Base-by-base conservation (phyloP, 2,329 filamentous ascomycete species). In the Verticillium isaacii region DNA sequence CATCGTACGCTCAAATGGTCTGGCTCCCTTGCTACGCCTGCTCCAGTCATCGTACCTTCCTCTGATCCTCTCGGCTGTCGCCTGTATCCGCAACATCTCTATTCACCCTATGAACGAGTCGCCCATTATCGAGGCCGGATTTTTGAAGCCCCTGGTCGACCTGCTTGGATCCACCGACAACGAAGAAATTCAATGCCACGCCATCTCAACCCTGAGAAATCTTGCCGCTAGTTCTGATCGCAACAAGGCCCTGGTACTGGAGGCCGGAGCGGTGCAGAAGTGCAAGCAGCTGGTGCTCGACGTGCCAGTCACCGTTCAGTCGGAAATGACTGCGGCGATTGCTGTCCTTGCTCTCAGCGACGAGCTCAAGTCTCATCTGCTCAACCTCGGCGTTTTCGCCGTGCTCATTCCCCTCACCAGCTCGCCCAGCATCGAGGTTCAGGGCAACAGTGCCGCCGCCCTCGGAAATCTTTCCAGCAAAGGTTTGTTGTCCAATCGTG, bases 261-360 rank as follows among this genome's bases (percentile, higher is more conserved):
- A 98, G 76, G 95, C 95, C 37, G 95, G 95, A 29, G 95, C 95
- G 2, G 95, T 99, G 45, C 93, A 98, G 73, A 98, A 98, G 75
- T 99, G 95, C 87, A 98, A 97, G 78, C 92, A 98, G 72, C 83
- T 99, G 59, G 93, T 99, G 29, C 82, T 99, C 19, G 89, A 96
- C 61, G 95, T 98, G 2, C 93, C 95, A 0, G 84, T 98, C 57
- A 94, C 91, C 45, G 95, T 99, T 2, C 95, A 99, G 74, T 97
- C 93, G 2, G 95, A 99, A 76, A 99, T 99, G 95, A 99, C 95
- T 5, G 95, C 95, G n/a, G 95, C 95, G 1, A 97, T 99, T 75
- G 95, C 95, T 41, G 95, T 99, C 15, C 83, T 99, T 66, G 95
- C 95, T 19, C 80, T 99, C 59, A 97, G 94, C 69, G 95, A 99